Evolutionary conservation across 2,329 filamentous ascomycete species (phyloP).

Genomic region (Ambrosiella xylebori): DNA sequence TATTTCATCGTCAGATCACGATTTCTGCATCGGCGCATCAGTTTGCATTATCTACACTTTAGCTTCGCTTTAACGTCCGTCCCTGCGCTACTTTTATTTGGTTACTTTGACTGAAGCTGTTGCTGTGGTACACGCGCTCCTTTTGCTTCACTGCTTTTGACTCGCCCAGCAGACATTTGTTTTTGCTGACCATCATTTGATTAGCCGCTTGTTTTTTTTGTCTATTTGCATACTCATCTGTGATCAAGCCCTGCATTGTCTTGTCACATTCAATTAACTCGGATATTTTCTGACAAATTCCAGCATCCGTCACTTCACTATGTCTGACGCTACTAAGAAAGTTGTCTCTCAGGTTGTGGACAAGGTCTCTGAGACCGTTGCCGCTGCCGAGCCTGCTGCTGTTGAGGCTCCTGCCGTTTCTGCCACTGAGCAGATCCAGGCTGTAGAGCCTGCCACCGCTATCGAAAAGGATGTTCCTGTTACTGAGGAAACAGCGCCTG

Average conservation of each 20-base stretch:
- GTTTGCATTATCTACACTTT: neutral
- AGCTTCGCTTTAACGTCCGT: neutral
- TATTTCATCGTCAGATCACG: neutral
- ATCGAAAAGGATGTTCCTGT: neutral
- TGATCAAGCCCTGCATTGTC: slow-evolving; percentile 1
- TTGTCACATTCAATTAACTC: neutral
- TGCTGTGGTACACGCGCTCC: neutral
- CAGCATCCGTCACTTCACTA: neutral
- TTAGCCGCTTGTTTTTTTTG: neutral
- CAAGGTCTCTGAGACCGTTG: neutral
- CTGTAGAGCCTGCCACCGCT: neutral
- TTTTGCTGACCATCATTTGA: neutral
- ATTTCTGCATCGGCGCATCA: neutral
- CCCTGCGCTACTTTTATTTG: neutral
- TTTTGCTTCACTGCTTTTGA: neutral
- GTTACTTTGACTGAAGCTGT: neutral
- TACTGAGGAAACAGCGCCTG: neutral
- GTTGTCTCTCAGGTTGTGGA: neutral
- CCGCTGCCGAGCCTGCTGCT: neutral
- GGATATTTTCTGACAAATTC: neutral
- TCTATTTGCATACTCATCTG: neutral
- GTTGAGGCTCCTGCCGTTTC: neutral
- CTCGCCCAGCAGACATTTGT: neutral
- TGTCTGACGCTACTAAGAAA: slow-evolving; percentile 6
- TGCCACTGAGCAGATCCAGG: neutral